Evolutionary conservation across 2,329 filamentous ascomycete genomes (phyloP).

Genomic region (Aspergillus eucalypticola): DNA sequence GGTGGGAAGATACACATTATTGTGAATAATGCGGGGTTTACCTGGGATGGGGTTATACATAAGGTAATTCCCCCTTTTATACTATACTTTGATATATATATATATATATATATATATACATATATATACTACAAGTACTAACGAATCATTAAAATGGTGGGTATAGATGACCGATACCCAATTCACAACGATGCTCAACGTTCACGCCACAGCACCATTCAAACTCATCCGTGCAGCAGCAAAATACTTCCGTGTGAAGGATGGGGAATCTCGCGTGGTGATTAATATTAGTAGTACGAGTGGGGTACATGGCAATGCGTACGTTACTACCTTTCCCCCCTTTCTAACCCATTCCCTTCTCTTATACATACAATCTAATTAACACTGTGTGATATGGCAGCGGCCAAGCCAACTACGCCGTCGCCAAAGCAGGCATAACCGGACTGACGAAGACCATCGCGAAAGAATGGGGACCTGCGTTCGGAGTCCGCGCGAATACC

Average conservation of each 20-base stretch:
- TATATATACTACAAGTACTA: too few relatives aligned
- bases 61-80: too few relatives aligned
- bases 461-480: slow-evolving; percentile 85
- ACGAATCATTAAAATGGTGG: too few relatives aligned
- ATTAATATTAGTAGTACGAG: slow-evolving; percentile 83
- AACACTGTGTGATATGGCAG: slow-evolving; percentile 16
- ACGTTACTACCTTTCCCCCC: slow-evolving; percentile 17
- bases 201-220: slow-evolving; percentile 86
- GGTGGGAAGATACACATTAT: slow-evolving; percentile 86
- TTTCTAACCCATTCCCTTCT: neutral
- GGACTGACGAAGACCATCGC: slow-evolving; percentile 87
- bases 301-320: slow-evolving; percentile 79
- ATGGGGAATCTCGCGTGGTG: slow-evolving; percentile 74
- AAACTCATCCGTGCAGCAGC: slow-evolving; percentile 76
- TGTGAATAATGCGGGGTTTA: slow-evolving; percentile 89
- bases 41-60: slow-evolving; percentile 90
- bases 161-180: slow-evolving; percentile 84
- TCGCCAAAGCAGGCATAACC: slow-evolving; percentile 80
- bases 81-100: too few relatives aligned
- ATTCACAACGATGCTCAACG: slow-evolving; percentile 82
- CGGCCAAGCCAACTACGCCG: slow-evolving; percentile 85
- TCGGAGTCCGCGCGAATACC: slow-evolving; percentile 80
- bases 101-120: too few relatives aligned
- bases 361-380: neutral
- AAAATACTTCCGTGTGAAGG: slow-evolving; percentile 83